Evolutionary conservation across 208 protist genomes (phyloP), one percentile per base, ranked within the genome.

Genomic region (Leishmania braziliensis): DNA sequence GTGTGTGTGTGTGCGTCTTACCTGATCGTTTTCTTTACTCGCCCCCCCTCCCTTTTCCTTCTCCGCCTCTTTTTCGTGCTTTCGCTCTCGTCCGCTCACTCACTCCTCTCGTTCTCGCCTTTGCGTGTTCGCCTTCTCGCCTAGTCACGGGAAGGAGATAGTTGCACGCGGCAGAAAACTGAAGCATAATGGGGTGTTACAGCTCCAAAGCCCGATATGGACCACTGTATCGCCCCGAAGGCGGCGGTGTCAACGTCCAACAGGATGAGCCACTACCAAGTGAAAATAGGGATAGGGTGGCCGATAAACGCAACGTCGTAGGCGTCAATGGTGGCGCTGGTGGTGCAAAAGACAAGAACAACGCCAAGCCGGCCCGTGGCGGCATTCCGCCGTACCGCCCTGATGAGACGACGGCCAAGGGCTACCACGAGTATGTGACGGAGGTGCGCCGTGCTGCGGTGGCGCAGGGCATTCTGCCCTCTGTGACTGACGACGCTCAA

Each of bases 381-480:
- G 79, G 80, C 72, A 87, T 85, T 68, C 71, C 78, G 26, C 78
- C 80, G n/a, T 90, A 79, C 60, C 51, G 33, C 3, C 84, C 87
- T 23, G 83, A 83, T 70, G 84, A 82, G 26, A 79, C 74, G 14
- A 84, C 81, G 71, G 39, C 82, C 36, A 83, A 74, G 39, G 46
- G 65, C 4, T 90, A 88, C 71, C 73, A 82, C 12, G 75, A 83
- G 36, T 73, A 80, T 39, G 71, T 90, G n/a, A 74, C 75, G 66
- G 79, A 69, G 33, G 33, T 87, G 46, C 87, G 87, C 63, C 72
- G 46, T 26, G 81, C 77, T 12, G 87, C 81, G 2, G 73, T 87
- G 51, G 62, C 62, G 12, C 70, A 83, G 56, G 87, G 87, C 62
- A 79, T 90, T 56, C 39, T 87, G 23, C 81, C 81, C 3, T 73